phyloP scores from a whole-genome alignment of 306 rosid species.

The Cicer arietinum region DNA sequence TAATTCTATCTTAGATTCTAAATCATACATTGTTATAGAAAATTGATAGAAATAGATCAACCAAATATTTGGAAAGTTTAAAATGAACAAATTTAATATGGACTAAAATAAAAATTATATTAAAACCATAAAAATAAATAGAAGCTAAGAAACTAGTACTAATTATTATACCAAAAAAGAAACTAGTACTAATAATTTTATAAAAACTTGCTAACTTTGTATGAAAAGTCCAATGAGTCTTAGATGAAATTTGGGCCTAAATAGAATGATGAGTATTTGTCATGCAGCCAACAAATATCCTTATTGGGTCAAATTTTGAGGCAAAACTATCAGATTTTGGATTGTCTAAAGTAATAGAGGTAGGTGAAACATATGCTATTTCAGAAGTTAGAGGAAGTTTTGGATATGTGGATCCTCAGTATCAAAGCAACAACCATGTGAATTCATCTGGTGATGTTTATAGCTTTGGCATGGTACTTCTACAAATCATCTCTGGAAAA shows the following conservation, averaged over 20 bases:
- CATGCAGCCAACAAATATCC: conserved; percentile 72
- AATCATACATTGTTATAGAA: too few relatives aligned
- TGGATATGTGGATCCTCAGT: conserved; percentile 72
- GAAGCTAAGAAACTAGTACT: neutral
- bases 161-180: neutral
- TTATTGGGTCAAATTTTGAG: conserved; percentile 64
- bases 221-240: conserved; percentile 14
- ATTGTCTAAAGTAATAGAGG: conserved; percentile 59
- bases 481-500: conserved; percentile 73
- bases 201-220: neutral
- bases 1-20: too few relatives aligned
- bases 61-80: too few relatives aligned
- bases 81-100: too few relatives aligned
- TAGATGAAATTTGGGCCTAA: neutral
- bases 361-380: conserved; percentile 57
- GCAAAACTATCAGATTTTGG: conserved; percentile 76
- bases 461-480: conserved; percentile 69
- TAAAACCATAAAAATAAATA: neutral
- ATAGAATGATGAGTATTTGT: conserved; percentile 3
- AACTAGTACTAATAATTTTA: neutral
- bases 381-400: conserved; percentile 80
- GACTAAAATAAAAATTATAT: neutral
- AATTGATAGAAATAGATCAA: too few relatives aligned
- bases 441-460: conserved; percentile 66
- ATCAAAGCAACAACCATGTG: conserved; percentile 58